Base-by-base conservation (phyloP, 805 yeast species). In the Saccharomycopsis selenospora region DNA sequence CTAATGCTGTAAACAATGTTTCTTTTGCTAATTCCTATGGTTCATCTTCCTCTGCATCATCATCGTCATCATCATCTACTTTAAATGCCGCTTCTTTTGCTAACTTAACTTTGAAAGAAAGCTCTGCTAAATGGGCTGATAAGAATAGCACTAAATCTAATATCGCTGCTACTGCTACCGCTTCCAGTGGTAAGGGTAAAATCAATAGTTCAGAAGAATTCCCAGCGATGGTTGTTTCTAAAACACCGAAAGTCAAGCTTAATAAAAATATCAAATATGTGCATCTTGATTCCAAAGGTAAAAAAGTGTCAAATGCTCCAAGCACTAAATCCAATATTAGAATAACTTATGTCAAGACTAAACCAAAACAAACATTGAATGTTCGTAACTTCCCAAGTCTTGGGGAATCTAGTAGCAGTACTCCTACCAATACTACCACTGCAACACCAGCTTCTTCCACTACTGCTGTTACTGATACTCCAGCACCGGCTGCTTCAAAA, bases 161-260 rank as follows among this genome's bases (percentile, higher is more conserved):
- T 14, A 7, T 17, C 4, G 18, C 3, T 5, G n/a, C 13, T 17
- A 41, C 58, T 46, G 63, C 55, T 17, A 67, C 70, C 14, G 53
- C 54, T 27, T 58, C 58, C 40, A 62, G 59, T 30, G 59, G 59
- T 17, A 54, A 47, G 25, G 63, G 64, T 2, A 70, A 66, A 20
- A 59, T 55, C n/a, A 53, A 51, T 48, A 66, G 66, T n/a, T 30
- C 41, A 13, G 45, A 49, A 18, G 44, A 48, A 11, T 51, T 51
- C 42, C 55, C 55, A n/a, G 43, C 46, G 20, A 41, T 51, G 40
- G 42, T 18, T 17, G 42, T 43, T 8, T 10, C 33, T 5, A 22
- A 20, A 18, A 30, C 44, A 6, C 24, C 5, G 6, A 45, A 36
- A 14, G 42, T 45, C 13, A 46, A 45, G 17, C 38, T 49, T 7